A percentile compares a stretch with the other conserved stretches of the same genome.
phyloP scores from a whole-genome alignment of 208 protist species.

The Trypanosomatidae sp. region DNA sequence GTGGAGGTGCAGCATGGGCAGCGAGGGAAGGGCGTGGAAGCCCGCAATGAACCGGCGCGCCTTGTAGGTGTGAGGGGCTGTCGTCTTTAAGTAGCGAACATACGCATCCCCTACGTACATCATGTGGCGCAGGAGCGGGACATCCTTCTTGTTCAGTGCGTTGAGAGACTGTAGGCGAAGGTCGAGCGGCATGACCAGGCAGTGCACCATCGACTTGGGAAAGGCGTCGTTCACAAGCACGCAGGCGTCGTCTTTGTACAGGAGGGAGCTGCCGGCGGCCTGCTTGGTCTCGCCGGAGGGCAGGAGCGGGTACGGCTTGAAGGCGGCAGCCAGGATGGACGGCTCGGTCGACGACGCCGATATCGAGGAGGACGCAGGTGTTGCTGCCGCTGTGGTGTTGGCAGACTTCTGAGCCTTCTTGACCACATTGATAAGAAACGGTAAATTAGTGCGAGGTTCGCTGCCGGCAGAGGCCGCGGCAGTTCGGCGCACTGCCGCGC shows the following conservation, averaged over 20 bases:
- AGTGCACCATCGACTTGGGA: constrained; percentile 87
- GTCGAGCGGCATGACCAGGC: constrained; percentile 81
- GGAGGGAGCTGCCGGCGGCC: constrained; percentile 39
- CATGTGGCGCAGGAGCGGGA: constrained; percentile 60
- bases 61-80: constrained; percentile 15
- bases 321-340: constrained; percentile 27
- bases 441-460: constrained; percentile 63
- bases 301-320: constrained; percentile 47
- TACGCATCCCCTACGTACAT: constrained; percentile 55
- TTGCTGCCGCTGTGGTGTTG: constrained; percentile 23
- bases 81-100: constrained; percentile 43
- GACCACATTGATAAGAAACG: constrained; percentile 76
- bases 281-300: constrained; percentile 33
- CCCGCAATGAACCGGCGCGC: constrained; percentile 62
- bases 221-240: constrained; percentile 84
- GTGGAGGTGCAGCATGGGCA: constrained; percentile 89
- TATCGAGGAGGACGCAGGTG: not conserved
- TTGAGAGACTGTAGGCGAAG: constrained; percentile 61
- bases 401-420: constrained; percentile 35
- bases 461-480: constrained; percentile 17
- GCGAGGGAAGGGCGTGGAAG: constrained; percentile 85
- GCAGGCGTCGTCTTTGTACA: constrained; percentile 79
- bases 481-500: constrained; percentile 9
- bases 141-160: constrained; percentile 45
- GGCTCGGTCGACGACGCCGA: constrained; percentile 2